phyloP scores from a whole-genome alignment of 2,329 filamentous ascomycete species.

The Colletotrichum lupini region DNA sequence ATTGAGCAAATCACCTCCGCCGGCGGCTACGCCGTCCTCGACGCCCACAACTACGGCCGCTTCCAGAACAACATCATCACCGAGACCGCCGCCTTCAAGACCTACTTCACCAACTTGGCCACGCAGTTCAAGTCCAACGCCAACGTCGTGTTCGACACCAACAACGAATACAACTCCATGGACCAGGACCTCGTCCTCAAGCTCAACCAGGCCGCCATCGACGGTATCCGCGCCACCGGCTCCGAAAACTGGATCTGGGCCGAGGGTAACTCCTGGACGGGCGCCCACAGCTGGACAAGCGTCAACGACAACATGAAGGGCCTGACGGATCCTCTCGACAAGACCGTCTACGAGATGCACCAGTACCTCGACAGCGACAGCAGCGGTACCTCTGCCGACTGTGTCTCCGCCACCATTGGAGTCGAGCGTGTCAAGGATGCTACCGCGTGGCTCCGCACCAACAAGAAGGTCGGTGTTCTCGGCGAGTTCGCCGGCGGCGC shows the following conservation, averaged over 20 bases:
- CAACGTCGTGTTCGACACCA: slow-evolving; percentile 67
- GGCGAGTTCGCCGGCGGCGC: slow-evolving; percentile 62
- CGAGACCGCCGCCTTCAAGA: slow-evolving; percentile 58
- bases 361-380: slow-evolving; percentile 62
- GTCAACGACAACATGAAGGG: slow-evolving; percentile 47
- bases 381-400: slow-evolving; percentile 54
- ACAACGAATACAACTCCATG: slow-evolving; percentile 71
- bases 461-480: slow-evolving; percentile 59
- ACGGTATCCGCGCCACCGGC: slow-evolving; percentile 65
- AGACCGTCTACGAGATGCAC: slow-evolving; percentile 62
- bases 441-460: slow-evolving; percentile 59
- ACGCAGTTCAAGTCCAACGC: slow-evolving; percentile 57
- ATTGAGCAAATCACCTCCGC: slow-evolving; percentile 45
- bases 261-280: slow-evolving; percentile 59
- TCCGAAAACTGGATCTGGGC: slow-evolving; percentile 61
- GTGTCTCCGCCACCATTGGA: slow-evolving; percentile 56
- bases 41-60: slow-evolving; percentile 67
- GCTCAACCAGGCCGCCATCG: slow-evolving; percentile 68
- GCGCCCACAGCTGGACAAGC: slow-evolving; percentile 51
- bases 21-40: slow-evolving; percentile 57
- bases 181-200: slow-evolving; percentile 63
- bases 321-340: slow-evolving; percentile 54
- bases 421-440: slow-evolving; percentile 54
- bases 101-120: slow-evolving; percentile 64
- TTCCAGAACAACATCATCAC: slow-evolving; percentile 60